Evolutionary conservation across 2,329 filamentous ascomycete species (phyloP).

Genomic region (Monosporascus sp.): DNA sequence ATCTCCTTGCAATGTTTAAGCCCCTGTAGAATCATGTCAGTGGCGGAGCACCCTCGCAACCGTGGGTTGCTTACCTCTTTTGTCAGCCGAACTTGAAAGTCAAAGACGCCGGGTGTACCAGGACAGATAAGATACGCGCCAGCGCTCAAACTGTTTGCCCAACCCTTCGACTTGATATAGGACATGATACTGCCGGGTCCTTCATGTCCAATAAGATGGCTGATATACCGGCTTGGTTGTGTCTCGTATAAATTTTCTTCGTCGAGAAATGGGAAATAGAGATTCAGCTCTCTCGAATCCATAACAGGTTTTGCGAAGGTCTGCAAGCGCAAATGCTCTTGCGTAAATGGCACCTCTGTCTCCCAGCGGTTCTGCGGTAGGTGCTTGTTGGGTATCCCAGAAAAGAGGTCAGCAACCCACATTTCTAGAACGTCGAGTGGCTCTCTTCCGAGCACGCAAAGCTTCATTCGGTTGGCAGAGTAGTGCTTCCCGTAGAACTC

Average conservation of each 20-base stretch:
- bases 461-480: constrained; percentile 89
- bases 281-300: constrained; percentile 73
- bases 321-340: constrained; percentile 55
- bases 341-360: constrained; percentile 43
- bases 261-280: constrained; percentile 81
- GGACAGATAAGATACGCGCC: constrained; percentile 73
- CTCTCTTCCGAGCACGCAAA: constrained; percentile 80
- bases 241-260: constrained; percentile 75
- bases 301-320: constrained; percentile 89
- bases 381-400: constrained; percentile 75
- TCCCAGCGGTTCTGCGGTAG: constrained; percentile 57
- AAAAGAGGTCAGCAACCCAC: constrained; percentile 82
- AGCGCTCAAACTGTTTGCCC: constrained; percentile 78
- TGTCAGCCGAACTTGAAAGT: constrained; percentile 72
- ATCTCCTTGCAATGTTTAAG: constrained; percentile 78
- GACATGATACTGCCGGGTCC: constrained; percentile 88
- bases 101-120: constrained; percentile 71
- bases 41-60: constrained; percentile 1
- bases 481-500: constrained; percentile 87
- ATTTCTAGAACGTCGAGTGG: constrained; percentile 73
- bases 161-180: constrained; percentile 84
- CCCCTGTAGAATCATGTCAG: constrained; percentile 36
- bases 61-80: constrained; percentile 57
- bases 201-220: constrained; percentile 87
- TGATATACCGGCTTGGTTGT: constrained; percentile 79